Conservation (phyloP, 306 rosid species). For the Comarum palustre region DNA sequence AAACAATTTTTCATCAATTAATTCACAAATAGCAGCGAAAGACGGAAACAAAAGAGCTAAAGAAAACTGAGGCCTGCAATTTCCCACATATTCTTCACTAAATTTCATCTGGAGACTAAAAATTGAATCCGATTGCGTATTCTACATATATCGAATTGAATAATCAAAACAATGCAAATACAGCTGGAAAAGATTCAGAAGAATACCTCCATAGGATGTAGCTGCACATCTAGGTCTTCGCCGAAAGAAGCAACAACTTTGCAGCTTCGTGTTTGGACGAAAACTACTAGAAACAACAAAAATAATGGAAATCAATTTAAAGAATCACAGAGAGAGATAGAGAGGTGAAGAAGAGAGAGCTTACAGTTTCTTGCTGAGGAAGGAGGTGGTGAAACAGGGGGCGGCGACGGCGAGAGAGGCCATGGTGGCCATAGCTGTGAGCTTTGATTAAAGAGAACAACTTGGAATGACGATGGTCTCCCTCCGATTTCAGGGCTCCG, state of each 20-base stretch:
- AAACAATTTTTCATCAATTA: no score
- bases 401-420: slow-evolving; percentile 48
- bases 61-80: not conserved
- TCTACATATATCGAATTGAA: not conserved
- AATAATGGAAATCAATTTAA: not conserved
- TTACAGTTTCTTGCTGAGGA: slow-evolving; percentile 57
- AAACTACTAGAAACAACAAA: slow-evolving; percentile 28
- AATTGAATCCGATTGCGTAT: not conserved
- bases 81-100: not conserved
- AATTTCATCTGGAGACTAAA: not conserved
- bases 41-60: no score
- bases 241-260: slow-evolving; percentile 6
- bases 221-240: slow-evolving; percentile 53
- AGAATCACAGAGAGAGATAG: not conserved
- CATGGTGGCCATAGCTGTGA: slow-evolving; percentile 43
- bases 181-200: not conserved
- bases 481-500: no score
- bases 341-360: slow-evolving; percentile 13
- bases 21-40: no score
- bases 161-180: not conserved
- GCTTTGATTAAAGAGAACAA: not conserved
- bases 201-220: slow-evolving; percentile 69
- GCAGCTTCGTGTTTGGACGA: slow-evolving; percentile 34
- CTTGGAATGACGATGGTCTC: no score
- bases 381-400: slow-evolving; percentile 45